A percentile compares a stretch with the other conserved stretches of the same genome.
phyloP scores from a whole-genome alignment of 495 filamentous ascomycete species.

The Extremus antarcticus region DNA sequence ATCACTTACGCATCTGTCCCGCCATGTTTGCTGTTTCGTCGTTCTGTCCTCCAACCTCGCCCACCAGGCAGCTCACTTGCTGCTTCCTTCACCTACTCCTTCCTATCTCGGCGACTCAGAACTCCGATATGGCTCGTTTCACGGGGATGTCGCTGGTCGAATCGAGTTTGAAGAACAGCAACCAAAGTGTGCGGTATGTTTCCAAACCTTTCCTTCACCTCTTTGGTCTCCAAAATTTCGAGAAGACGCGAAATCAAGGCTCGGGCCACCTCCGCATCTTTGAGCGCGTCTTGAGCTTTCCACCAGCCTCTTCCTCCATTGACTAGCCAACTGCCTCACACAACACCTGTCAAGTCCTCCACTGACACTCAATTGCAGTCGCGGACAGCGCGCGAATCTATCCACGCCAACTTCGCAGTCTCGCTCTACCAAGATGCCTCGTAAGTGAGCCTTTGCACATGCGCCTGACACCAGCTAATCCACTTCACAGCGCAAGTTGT shows the following conservation, averaged over 20 bases:
- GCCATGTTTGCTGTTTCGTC: constrained; percentile 8
- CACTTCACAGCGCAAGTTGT: constrained; percentile 23
- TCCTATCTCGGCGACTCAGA: not conserved
- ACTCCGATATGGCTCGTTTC: too few relatives aligned
- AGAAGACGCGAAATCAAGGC: not conserved
- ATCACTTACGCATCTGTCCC: constrained; percentile 17
- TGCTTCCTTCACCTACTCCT: not conserved
- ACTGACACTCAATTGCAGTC: not conserved
- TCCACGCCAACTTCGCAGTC: not conserved
- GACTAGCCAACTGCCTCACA: too few relatives aligned
- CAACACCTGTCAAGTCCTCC: too few relatives aligned
- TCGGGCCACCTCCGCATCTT: too few relatives aligned
- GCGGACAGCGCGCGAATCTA: not conserved
- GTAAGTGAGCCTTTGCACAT: too few relatives aligned
- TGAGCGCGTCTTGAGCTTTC: not conserved
- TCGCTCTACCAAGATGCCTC: constrained; percentile 9
- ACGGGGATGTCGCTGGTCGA: too few relatives aligned
- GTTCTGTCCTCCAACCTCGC: constrained; percentile 4
- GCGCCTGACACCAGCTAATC: constrained; percentile 1
- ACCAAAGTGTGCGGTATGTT: not conserved
- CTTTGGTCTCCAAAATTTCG: not conserved
- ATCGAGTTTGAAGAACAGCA: too few relatives aligned
- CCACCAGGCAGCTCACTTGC: not conserved
- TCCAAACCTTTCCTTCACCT: not conserved
- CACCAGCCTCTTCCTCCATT: not conserved